These are phyloP conservation scores for Plantago lanceolata DNA, from an alignment of 305 asterid species.

Conservation along the genomic window DNA sequence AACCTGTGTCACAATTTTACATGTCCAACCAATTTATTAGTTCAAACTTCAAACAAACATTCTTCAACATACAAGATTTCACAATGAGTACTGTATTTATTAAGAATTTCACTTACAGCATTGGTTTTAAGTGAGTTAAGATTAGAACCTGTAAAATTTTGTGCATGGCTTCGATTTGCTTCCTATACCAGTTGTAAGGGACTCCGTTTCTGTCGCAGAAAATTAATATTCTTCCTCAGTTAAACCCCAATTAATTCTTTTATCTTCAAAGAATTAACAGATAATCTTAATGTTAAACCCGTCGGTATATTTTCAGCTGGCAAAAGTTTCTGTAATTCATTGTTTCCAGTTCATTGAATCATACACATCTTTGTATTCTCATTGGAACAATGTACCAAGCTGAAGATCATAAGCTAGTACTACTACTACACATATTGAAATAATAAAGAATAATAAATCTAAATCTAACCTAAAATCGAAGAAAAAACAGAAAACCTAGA, in stretches of 20 bases:
- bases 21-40: conserved; percentile 53
- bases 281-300: conserved; percentile 21
- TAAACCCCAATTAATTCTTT: conserved; percentile 25
- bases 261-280: conserved; percentile 19
- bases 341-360: no score
- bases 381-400: no score
- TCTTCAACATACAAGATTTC: conserved; percentile 21
- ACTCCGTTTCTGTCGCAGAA: conserved; percentile 58
- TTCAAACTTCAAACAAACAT: conserved; percentile 28
- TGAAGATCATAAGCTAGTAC: no score
- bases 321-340: no score
- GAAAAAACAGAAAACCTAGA: not conserved
- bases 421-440: no score
- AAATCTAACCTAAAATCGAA: no score
- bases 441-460: no score
- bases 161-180: conserved; percentile 71
- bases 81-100: no score
- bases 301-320: no score
- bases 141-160: conserved; percentile 67
- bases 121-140: conserved; percentile 39
- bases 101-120: conserved; percentile 23
- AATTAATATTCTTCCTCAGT: conserved; percentile 41
- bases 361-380: no score
- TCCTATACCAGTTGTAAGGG: conserved; percentile 59
- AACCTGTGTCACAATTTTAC: conserved; percentile 59